A percentile compares a stretch with the other conserved stretches of the same genome.
Conservation (phyloP, 768 basidiomycete species). For the Panus rudis region DNA sequence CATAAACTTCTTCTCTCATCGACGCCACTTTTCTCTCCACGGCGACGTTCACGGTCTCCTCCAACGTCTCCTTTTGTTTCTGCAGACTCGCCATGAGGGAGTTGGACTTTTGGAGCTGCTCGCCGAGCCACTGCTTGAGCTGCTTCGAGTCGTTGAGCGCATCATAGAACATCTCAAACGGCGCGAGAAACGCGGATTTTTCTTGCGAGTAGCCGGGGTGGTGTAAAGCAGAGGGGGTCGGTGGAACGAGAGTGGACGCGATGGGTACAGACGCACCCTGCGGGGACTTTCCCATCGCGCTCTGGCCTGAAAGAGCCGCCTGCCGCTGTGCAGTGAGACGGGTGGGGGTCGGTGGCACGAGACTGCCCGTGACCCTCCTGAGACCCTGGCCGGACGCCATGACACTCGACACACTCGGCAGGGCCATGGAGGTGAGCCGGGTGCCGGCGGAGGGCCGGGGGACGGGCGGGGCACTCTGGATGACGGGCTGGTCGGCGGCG, state of each 20-base stretch:
- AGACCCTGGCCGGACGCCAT: conserved; percentile 36
- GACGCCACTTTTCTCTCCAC: conserved; percentile 55
- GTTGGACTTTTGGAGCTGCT: conserved; percentile 63
- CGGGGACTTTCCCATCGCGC: conserved; percentile 37
- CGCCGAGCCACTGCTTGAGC: conserved; percentile 68
- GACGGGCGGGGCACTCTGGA: conserved; percentile 73
- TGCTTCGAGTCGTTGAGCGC: conserved; percentile 75
- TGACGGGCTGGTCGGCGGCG: conserved; percentile 47
- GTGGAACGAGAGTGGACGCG: conserved; percentile 55
- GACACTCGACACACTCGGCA: conserved; percentile 55
- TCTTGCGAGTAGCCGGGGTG: conserved; percentile 54
- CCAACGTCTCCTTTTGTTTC: conserved; percentile 60
- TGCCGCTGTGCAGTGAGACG: conserved; percentile 45
- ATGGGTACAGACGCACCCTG: conserved; percentile 64
- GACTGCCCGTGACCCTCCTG: conserved; percentile 44
- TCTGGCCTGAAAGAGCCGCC: conserved; percentile 9
- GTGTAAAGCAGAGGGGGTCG: conserved; percentile 61
- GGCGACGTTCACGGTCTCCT: conserved; percentile 48
- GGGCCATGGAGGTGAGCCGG: conserved; percentile 47
- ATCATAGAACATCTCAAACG: conserved; percentile 82
- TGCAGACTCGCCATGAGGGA: conserved; percentile 50
- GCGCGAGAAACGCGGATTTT: conserved; percentile 72
- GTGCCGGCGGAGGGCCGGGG: conserved; percentile 36
- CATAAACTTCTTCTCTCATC: conserved; percentile 55
- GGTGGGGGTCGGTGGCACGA: conserved; percentile 70